phyloP scores from a whole-genome alignment of 768 basidiomycete species.

The Trametes cingulata region DNA sequence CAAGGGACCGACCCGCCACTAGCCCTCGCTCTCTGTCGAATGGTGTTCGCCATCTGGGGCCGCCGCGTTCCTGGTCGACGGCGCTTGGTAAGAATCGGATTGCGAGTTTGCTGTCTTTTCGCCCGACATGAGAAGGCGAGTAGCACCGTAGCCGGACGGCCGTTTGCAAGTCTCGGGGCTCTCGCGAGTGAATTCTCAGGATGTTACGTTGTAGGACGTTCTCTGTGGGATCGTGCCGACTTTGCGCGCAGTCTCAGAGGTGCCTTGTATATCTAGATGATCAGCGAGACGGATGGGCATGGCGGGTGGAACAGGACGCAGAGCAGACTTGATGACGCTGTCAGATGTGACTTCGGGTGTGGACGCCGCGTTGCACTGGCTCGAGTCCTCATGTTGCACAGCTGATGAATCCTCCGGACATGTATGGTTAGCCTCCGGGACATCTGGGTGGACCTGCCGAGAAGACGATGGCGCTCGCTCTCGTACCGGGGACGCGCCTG shows the following conservation, averaged over 20 bases:
- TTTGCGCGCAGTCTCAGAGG: not conserved
- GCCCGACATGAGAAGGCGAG: not conserved
- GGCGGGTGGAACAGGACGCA: not conserved
- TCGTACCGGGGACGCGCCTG: slow-evolving; percentile 5
- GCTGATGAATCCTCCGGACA: not conserved
- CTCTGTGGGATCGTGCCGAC: not conserved
- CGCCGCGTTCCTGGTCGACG: slow-evolving; percentile 11
- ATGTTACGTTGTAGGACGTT: too few species aligned
- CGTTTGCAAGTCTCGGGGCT: too few species aligned
- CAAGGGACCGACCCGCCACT: not conserved
- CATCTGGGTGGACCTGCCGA: slow-evolving; percentile 4
- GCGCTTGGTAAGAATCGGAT: slow-evolving; percentile 6
- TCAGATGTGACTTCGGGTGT: not conserved
- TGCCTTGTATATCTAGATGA: not conserved
- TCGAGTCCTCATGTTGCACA: not conserved
- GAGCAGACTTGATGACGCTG: slow-evolving; percentile 2
- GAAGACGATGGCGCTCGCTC: slow-evolving; percentile 6
- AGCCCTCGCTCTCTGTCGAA: not conserved
- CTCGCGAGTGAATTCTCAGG: too few species aligned
- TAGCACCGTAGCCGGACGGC: too few species aligned
- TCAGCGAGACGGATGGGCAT: not conserved
- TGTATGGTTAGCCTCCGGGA: slow-evolving; percentile 7
- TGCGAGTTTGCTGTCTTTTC: not conserved
- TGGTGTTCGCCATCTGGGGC: slow-evolving; percentile 1
- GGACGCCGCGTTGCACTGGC: not conserved